Evolutionary conservation across 306 rosid species (phyloP).

Genomic region (Sicyos edulis): DNA sequence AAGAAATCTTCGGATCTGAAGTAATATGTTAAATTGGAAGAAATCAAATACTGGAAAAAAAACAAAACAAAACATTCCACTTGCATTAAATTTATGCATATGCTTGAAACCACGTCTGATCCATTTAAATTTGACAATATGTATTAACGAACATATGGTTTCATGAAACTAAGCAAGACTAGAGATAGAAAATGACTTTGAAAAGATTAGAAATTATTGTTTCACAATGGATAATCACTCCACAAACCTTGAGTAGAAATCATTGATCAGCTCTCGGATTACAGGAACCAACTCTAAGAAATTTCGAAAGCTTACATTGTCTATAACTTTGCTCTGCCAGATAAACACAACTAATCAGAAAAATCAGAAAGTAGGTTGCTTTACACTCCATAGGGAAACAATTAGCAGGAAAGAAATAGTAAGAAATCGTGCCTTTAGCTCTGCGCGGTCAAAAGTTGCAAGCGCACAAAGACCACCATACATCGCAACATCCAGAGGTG

Average conservation of each 20-base stretch:
- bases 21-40: not conserved
- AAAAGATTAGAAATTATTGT: not conserved
- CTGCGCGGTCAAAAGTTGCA: constrained; percentile 87
- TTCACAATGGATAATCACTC: not conserved
- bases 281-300: constrained; percentile 96
- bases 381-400: not conserved
- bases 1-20: not conserved
- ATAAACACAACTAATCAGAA: constrained; percentile 27
- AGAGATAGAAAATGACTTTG: not conserved
- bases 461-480: constrained; percentile 99
- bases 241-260: constrained; percentile 82
- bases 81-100: not conserved
- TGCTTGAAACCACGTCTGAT: not conserved
- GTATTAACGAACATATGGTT: not conserved
- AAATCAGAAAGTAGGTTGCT: not conserved
- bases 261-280: constrained; percentile 90
- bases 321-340: constrained; percentile 89
- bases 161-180: not conserved
- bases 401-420: constrained; percentile 21
- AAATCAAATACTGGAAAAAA: not conserved
- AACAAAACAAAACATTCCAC: not conserved
- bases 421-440: constrained; percentile 63
- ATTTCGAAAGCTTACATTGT: constrained; percentile 76
- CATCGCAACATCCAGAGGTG: constrained; percentile 94
- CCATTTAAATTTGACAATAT: too few species aligned